These are phyloP conservation scores for Fusarium brachygibbosum DNA, from an alignment of 2,329 filamentous ascomycete genomes.

Conservation along the genomic window DNA sequence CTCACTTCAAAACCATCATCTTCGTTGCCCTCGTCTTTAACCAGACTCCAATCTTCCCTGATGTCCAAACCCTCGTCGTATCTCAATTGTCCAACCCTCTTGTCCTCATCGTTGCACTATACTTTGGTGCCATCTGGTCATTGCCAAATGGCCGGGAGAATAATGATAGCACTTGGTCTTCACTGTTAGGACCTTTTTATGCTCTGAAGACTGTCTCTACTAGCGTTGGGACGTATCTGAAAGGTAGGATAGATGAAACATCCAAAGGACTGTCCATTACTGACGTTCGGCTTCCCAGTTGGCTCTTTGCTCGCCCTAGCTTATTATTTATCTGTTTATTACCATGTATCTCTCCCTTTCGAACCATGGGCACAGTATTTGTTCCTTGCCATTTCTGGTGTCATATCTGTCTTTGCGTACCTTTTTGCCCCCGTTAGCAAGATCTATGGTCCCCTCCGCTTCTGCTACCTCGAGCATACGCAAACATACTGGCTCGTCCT, in stretches of 20 bases:
- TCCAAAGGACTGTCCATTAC: too few relatives aligned
- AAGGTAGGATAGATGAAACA: background rate
- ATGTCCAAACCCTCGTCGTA: background rate
- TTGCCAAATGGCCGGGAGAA: constrained; percentile 4
- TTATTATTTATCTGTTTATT: constrained; percentile 24
- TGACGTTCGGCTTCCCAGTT: background rate
- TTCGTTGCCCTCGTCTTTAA: constrained; percentile 27
- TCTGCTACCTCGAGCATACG: constrained; percentile 35
- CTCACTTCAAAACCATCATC: constrained; percentile 28
- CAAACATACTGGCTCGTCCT: constrained; percentile 33
- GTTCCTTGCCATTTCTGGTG: background rate
- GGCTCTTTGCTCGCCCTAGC: constrained; percentile 25
- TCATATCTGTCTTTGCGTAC: background rate
- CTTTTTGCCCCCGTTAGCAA: constrained; percentile 27
- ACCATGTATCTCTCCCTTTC: constrained; percentile 20
- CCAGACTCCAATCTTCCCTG: constrained; percentile 21
- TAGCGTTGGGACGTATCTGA: constrained; percentile 25
- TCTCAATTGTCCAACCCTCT: constrained; percentile 24
- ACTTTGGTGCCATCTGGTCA: constrained; percentile 21
- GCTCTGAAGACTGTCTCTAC: constrained; percentile 19
- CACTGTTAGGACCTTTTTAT: constrained; percentile 13
- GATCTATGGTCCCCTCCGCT: constrained; percentile 30
- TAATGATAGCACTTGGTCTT: background rate
- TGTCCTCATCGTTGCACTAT: constrained; percentile 13
- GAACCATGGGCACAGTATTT: constrained; percentile 24